Base-by-base conservation (phyloP, 129 eudicot genomes). In the Ambrosia artemisiifolia region DNA sequence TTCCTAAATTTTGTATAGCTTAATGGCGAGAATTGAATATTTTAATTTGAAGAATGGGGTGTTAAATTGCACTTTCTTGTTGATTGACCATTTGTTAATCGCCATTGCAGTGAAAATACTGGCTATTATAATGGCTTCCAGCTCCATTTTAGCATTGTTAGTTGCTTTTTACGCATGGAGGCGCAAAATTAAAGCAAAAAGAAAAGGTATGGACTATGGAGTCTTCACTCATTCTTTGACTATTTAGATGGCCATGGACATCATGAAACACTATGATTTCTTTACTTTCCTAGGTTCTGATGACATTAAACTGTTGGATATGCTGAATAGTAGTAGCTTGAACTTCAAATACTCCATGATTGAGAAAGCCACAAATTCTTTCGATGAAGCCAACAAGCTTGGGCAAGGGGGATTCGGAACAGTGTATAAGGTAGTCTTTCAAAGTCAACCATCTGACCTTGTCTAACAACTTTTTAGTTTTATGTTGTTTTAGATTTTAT, bases 371-470 rank as follows among this genome's bases (percentile, higher is more conserved):
- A 92, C 96, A 0, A 80, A 73, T 48, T 83, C 82, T 53, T 92
- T 92, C 53, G 82, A 83, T 65, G 91, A 86, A 62, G 89, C 89
- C 47, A 86, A 88, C 77, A 92, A 88, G 80, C 94, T 92, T 70
- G 97, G 97, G 57, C 91, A 92, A 75, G 96, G 97, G 28, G 97
- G 97, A 43, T 88, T 86, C 40, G 97, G 97, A 63, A 87, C 94
- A 36, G 97, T 92, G 50, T 92, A 92, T 65, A 88, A 88, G 97
- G 96, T 91, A 75, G n/a, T 5, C 8, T 38, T 28, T 42, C 3
- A 8, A 5, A 48, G 17, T 30, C 43, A 30, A 67, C 28, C 13
- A 16, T 11, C 18, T 38, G 10, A 56, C 8, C 59, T n/a, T 11
- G 24, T 20, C 35, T 0, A 24, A 65, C 30, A 38, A 47, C 43